phyloP scores from a whole-genome alignment of 2,329 filamentous ascomycete species.

The Botrytis galanthina region DNA sequence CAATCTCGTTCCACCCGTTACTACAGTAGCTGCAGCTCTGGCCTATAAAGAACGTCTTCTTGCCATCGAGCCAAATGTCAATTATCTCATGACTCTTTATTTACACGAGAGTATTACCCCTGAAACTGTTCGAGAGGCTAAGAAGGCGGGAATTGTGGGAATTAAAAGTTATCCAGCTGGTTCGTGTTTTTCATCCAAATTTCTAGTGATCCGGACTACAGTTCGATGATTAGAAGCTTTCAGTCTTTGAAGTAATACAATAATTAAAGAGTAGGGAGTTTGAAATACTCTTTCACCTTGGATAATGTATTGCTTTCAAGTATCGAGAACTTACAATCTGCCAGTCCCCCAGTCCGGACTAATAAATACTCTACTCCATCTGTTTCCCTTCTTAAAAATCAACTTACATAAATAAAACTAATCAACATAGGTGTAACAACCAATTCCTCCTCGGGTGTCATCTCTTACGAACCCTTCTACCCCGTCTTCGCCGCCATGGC shows the following conservation, averaged over 20 bases:
- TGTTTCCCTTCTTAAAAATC: conserved; percentile 42
- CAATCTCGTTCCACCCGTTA: conserved; percentile 61
- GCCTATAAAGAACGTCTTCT: conserved; percentile 63
- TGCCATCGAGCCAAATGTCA: conserved; percentile 59
- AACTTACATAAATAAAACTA: conserved; percentile 42
- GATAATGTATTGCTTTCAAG: background rate
- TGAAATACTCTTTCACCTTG: background rate
- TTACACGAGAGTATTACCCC: conserved; percentile 25
- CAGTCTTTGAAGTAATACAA: background rate
- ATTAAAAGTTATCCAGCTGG: conserved; percentile 28
- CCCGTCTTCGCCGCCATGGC: conserved; percentile 86
- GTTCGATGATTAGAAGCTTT: background rate
- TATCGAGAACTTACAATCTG: background rate
- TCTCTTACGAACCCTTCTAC: conserved; percentile 67
- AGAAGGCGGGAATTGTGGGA: conserved; percentile 26
- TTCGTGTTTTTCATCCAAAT: background rate
- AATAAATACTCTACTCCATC: background rate
- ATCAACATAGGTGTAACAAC: conserved; percentile 57
- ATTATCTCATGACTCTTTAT: conserved; percentile 71
- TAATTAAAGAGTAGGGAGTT: background rate
- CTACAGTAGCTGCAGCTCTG: conserved; percentile 57
- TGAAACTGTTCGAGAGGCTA: conserved; percentile 28
- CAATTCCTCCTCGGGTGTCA: conserved; percentile 67
- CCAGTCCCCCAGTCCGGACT: background rate
- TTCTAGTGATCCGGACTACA: background rate